phyloP scores from a whole-genome alignment of 495 filamentous ascomycete genomes.

The Neurospora sp. region DNA sequence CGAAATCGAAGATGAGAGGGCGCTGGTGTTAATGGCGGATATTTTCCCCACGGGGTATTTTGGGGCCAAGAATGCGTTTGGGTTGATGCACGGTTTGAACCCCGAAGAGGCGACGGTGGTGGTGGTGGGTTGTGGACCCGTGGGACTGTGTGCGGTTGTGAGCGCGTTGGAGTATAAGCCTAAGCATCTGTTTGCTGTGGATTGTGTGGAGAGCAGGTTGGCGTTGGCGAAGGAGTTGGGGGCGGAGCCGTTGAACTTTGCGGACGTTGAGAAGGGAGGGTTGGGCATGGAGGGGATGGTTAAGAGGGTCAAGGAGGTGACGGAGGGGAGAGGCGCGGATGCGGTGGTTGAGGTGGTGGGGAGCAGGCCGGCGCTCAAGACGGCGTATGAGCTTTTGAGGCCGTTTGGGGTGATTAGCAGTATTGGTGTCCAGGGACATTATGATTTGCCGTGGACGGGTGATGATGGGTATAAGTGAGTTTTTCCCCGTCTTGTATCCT shows the following conservation, averaged over 20 bases:
- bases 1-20: conserved; percentile 58
- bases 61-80: conserved; percentile 76
- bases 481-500: not conserved
- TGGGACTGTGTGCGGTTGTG: conserved; percentile 80
- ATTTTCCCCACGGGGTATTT: conserved; percentile 86
- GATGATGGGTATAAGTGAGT: conserved; percentile 64
- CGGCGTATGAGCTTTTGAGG: conserved; percentile 74
- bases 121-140: conserved; percentile 80
- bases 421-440: conserved; percentile 66
- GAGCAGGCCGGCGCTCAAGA: conserved; percentile 67
- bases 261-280: conserved; percentile 40
- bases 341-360: conserved; percentile 90
- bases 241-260: conserved; percentile 79
- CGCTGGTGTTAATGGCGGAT: conserved; percentile 81
- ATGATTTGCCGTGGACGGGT: conserved; percentile 63
- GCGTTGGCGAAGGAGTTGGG: conserved; percentile 68
- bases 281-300: conserved; percentile 44
- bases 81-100: conserved; percentile 42
- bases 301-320: conserved; percentile 63
- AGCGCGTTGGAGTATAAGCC: conserved; percentile 73
- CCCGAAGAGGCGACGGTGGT: conserved; percentile 52
- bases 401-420: conserved; percentile 83
- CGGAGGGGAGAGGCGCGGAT: conserved; percentile 79
- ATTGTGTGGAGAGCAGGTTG: conserved; percentile 68
- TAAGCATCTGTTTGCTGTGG: conserved; percentile 75